These are phyloP conservation scores for Exsudoporus frostii DNA, from an alignment of 768 basidiomycete species.

Conservation along the genomic window DNA sequence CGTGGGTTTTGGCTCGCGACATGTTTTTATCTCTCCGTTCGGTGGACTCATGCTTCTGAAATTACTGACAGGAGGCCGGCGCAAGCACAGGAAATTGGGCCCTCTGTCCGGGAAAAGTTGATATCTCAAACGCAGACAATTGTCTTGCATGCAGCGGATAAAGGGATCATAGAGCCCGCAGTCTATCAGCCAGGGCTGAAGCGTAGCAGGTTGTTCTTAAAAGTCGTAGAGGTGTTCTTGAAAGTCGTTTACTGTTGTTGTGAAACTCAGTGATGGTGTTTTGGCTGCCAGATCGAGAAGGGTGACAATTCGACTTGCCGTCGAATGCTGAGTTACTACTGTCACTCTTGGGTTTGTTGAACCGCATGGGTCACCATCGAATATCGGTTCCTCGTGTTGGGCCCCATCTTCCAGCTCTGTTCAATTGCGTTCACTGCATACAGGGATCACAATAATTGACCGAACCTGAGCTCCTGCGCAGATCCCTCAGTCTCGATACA, in stretches of 20 bases:
- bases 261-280: no score
- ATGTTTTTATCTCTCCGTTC: not conserved
- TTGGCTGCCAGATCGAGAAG: no score
- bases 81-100: not conserved
- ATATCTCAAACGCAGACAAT: no score
- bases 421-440: no score
- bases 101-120: not conserved
- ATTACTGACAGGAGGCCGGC: not conserved
- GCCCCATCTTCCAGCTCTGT: no score
- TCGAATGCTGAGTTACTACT: no score
- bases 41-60: not conserved
- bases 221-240: no score
- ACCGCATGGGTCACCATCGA: no score
- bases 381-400: no score
- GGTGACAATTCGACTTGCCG: no score
- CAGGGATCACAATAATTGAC: not conserved
- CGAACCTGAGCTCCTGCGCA: not conserved
- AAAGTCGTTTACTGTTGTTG: no score
- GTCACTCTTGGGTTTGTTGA: no score
- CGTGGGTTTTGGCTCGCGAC: not conserved
- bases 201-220: not conserved
- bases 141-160: not conserved
- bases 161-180: not conserved
- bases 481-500: not conserved
- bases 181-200: not conserved